Evolutionary conservation across 2,329 filamentous ascomycete species (phyloP), one percentile per base, ranked within the genome.

Genomic region (Huntiella omanensis): DNA sequence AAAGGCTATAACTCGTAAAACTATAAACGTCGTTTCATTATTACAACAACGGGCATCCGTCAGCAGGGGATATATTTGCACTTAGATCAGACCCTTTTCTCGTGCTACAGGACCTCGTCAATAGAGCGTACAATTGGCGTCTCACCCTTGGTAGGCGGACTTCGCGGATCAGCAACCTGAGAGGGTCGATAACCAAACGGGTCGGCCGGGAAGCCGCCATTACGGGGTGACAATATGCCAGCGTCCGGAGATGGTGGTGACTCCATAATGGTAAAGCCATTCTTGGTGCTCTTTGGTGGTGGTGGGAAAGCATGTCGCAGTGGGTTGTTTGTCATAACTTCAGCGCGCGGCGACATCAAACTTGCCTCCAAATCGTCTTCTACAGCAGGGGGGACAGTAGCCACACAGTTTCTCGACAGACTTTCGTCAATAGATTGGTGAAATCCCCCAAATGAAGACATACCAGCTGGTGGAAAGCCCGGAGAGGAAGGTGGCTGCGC

Each of bases 71-170:
- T 28, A 28, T 28, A 28, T 28, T 28, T 28, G 22, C 8, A 28
- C 22, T 28, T 28, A 28, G 22, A 28, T 28, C 22, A 28, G 22
- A 10, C 22, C 22, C 22, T 28, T 28, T 22, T 16, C 17, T 11
- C 13, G 22, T 22, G 16, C 66, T 68, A 86, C 60, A 87, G 65
- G 44, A 85, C 66, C 55, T 86, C 81, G 58, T 83, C 79, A 55
- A 88, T 88, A 49, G 79, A 86, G 48, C 82, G 69, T 44, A 77
- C 75, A 50, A 88, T 86, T 3, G 82, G 80, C 49, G 75, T 76
- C 58, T 81, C 79, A 35, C 82, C 81, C 55, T 73, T 75, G 10
- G 79, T 82, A 0, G 80, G 78, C 12, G 82, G 82, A 57, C 81
- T 86, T 54, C 83, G 66, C 11, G 83, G 83, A 56, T 87, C 80